Evolutionary conservation across 805 yeast species (phyloP).

Genomic region (Starmerella khaoyaiensis): DNA sequence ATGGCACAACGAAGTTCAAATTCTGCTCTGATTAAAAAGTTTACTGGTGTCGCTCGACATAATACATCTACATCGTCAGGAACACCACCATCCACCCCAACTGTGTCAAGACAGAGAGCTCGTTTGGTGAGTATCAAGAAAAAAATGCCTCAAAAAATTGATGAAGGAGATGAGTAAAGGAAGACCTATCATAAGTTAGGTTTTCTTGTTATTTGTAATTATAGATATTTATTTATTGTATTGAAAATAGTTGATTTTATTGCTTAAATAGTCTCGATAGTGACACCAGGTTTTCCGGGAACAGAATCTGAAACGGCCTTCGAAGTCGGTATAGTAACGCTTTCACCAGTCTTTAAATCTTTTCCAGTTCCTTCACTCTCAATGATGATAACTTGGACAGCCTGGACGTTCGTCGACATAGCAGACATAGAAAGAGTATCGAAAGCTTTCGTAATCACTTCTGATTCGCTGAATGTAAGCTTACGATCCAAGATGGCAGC

Average conservation of each 20-base stretch:
- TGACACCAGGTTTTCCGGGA: conserved; percentile 88
- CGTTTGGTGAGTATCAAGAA: conserved; percentile 10
- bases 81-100: conserved; percentile 8
- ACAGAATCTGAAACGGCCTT: conserved; percentile 71
- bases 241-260: neutral
- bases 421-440: conserved; percentile 52
- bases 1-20: conserved; percentile 3
- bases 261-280: conserved; percentile 32
- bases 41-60: conserved; percentile 7
- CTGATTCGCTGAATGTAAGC: conserved; percentile 65
- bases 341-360: conserved; percentile 56
- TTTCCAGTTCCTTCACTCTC: conserved; percentile 60
- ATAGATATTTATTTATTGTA: neutral
- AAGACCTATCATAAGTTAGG: conserved; percentile 2
- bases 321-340: conserved; percentile 49
- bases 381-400: conserved; percentile 49
- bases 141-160: conserved; percentile 14
- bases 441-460: conserved; percentile 44
- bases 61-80: conserved; percentile 2
- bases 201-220: neutral
- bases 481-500: conserved; percentile 79
- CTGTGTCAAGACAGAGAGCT: conserved; percentile 8
- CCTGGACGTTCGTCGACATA: conserved; percentile 41
- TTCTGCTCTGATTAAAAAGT: conserved; percentile 2
- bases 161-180: conserved; percentile 13